Evolutionary conservation across 768 basidiomycete genomes (phyloP), one percentile per base, ranked within the genome.

Genomic region (Russula dissimulans): DNA sequence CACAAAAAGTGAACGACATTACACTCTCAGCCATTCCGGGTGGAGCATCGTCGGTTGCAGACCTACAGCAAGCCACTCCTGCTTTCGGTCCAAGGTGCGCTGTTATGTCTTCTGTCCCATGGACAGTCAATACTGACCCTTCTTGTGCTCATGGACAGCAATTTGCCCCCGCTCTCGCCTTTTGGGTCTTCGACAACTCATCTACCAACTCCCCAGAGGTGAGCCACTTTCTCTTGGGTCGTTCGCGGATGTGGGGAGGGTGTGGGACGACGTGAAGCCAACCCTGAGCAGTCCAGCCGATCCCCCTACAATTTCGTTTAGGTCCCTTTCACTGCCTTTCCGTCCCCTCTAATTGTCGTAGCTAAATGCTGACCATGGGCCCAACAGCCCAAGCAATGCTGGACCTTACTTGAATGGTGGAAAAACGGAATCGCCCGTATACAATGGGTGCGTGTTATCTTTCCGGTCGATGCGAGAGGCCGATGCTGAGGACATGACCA

Each of bases 181-280:
- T 54, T 65, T 39, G 56, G 54, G n/a, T 45, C 49, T 36, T 51
- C 38, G 43, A 56, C 54, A 11, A 62, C 71, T 0, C 72, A 73
- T 39, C 61, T 71, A 3, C 72, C 72, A 10, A 73, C 72, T 2
- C 72, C 72, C 3, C 69, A 72, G 61, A 73, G 72, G 72, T 71
- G 60, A 65, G 71, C n/a, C 15, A 8, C 32, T 64, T 47, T 36
- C 31, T 36, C 39, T 8, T 12, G 3, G 15, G 44, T 48, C 39
- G 8, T 15, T 17, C 17, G 14, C 26, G 9, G 38, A 57, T 43
- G 14, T 0, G 9, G 60, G 14, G 45, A 26, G 14, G 36, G 41
- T 46, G 17, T n/a, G 17, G 34, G 34, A 50, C 43, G 42, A n/a
- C 42, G 10, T 26, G 12, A 34, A 17, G 36, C 39, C 3, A 32